Percentiles rank a stretch among this genome's conserved stretches.
Conservation (phyloP, 2,329 filamentous ascomycete species). For the Trichophyton equinum region DNA sequence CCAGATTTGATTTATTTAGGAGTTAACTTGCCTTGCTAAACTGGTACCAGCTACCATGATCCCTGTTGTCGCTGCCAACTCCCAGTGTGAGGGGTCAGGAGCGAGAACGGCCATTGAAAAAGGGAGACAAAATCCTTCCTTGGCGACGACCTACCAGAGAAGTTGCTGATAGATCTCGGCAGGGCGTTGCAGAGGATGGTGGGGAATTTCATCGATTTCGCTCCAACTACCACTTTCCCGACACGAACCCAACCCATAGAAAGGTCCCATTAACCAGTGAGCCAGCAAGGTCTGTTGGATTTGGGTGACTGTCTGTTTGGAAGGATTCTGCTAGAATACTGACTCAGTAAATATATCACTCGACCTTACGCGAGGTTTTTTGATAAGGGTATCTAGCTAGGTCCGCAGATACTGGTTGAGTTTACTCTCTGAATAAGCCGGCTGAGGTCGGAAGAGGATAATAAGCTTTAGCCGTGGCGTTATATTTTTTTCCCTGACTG, state of each 20-base stretch:
- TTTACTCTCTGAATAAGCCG: not conserved
- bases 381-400: not conserved
- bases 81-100: not conserved
- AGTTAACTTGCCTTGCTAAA: not conserved
- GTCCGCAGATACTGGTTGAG: not conserved
- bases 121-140: not conserved
- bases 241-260: not conserved
- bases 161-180: not conserved
- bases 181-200: not conserved
- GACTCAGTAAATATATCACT: not conserved
- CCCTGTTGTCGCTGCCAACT: not conserved
- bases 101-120: not conserved
- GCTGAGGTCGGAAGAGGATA: not conserved
- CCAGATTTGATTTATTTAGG: not conserved
- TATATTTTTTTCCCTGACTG: not conserved
- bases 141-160: not conserved
- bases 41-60: not conserved
- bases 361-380: not conserved
- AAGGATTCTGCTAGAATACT: not conserved
- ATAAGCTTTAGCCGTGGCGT: not conserved
- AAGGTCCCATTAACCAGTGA: not conserved
- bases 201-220: not conserved
- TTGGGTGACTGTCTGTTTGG: not conserved
- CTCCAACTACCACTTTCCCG: not conserved
- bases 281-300: not conserved